Evolutionary conservation across 345 rosid species (phyloP).

Genomic region (Camelina hispida): DNA sequence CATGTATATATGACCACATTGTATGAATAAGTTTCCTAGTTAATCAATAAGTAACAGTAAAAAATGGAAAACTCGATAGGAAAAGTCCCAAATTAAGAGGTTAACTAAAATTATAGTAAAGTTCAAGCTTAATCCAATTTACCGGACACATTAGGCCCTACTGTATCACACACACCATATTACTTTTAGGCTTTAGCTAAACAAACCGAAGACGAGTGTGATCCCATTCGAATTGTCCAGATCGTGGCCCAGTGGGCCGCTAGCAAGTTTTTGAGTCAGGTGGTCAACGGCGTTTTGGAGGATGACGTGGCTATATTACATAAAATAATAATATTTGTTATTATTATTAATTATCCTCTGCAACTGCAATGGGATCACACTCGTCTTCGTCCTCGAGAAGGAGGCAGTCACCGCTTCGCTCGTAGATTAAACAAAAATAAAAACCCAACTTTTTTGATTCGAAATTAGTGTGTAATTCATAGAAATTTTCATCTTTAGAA

Average conservation of each 20-base stretch:
- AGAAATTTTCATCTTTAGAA: not conserved
- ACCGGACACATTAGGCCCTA: not conserved
- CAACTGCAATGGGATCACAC: no score
- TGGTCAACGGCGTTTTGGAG: not conserved
- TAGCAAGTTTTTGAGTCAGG: not conserved
- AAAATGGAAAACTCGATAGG: not conserved
- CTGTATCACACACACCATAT: no score
- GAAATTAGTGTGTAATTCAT: not conserved
- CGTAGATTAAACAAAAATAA: no score
- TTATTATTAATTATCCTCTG: not conserved
- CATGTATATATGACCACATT: constrained; percentile 2
- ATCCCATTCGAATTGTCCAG: no score
- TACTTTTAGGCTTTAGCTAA: no score
- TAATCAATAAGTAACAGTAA: not conserved
- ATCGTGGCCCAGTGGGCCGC: constrained; percentile 17
- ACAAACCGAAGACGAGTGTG: no score
- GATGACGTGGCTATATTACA: not conserved
- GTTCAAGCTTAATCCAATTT: not conserved
- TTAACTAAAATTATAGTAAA: not conserved
- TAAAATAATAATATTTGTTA: not conserved
- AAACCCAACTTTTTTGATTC: not conserved
- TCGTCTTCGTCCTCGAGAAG: no score
- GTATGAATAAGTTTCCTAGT: not conserved
- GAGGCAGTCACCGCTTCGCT: no score
- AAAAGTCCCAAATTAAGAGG: not conserved